Evolutionary conservation across 2,329 filamentous ascomycete genomes (phyloP).

Genomic region (Falciphora oryzae): DNA sequence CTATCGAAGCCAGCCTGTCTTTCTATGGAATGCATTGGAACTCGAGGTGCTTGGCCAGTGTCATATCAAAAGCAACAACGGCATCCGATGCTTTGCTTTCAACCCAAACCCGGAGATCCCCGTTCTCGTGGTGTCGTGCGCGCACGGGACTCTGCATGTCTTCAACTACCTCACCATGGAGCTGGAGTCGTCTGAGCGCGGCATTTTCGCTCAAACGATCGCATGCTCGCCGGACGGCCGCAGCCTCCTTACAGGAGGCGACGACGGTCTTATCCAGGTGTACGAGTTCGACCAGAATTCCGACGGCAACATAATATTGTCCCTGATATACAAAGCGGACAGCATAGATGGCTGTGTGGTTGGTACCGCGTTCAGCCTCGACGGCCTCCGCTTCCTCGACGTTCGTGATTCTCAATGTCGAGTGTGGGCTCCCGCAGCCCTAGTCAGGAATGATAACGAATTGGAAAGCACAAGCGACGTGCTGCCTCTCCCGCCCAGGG

Average conservation of each 20-base stretch:
- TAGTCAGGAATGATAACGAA: constrained; percentile 3
- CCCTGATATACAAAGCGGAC: not conserved
- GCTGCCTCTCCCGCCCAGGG: not conserved
- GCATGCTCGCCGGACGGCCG: not conserved
- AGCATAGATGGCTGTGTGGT: not conserved
- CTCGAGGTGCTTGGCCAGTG: constrained; percentile 16
- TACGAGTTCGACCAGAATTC: not conserved
- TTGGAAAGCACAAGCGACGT: not conserved
- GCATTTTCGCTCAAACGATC: not conserved
- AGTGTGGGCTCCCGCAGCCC: not conserved
- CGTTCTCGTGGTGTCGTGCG: constrained; percentile 20
- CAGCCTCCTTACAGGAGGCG: not conserved
- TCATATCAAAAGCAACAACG: constrained; percentile 15
- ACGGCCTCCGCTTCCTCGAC: constrained; percentile 1
- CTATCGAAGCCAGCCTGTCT: constrained; percentile 19
- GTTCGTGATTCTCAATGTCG: not conserved
- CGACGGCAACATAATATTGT: not conserved
- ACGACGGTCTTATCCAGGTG: not conserved
- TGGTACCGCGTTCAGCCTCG: not conserved
- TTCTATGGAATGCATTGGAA: constrained; percentile 20
- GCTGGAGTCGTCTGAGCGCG: not conserved
- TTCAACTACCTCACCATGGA: constrained; percentile 4
- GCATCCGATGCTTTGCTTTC: constrained; percentile 22
- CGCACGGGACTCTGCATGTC: constrained; percentile 14
- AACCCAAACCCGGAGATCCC: constrained; percentile 22